Percentiles rank a stretch among this genome's conserved stretches.
These are phyloP conservation scores for Thraustochytrium sp. DNA, from an alignment of 352 stramenopile genomes.

Conservation along the genomic window DNA sequence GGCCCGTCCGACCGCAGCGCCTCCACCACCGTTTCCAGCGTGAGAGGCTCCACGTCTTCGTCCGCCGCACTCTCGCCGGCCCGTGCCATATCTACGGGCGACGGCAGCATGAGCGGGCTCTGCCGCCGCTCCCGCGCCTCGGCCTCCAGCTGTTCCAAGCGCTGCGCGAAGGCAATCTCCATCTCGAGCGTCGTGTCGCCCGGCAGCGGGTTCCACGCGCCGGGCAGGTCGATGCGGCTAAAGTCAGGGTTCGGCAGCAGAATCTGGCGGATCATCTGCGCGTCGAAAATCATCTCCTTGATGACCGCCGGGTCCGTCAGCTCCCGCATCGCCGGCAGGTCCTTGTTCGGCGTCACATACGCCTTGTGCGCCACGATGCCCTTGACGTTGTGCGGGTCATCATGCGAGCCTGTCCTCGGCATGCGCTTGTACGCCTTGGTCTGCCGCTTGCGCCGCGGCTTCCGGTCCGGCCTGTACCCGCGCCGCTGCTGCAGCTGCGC, in stretches of 20 bases:
- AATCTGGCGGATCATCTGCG: background rate
- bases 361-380: background rate
- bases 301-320: background rate
- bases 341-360: background rate
- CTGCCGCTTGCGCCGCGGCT: background rate
- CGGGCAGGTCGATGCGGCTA: background rate
- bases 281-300: background rate
- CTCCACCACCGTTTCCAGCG: too few relatives aligned
- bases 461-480: too few relatives aligned
- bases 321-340: background rate
- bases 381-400: background rate
- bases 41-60: too few relatives aligned
- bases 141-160: background rate
- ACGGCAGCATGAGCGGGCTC: too few relatives aligned
- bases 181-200: background rate
- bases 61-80: too few relatives aligned
- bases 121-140: background rate
- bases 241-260: background rate
- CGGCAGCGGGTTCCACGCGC: background rate
- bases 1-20: background rate
- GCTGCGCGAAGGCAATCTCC: background rate
- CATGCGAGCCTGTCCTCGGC: background rate
- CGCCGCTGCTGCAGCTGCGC: too few relatives aligned
- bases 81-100: too few relatives aligned
- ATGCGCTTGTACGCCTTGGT: background rate